A percentile compares a stretch with the other conserved stretches of the same genome.
These are phyloP conservation scores for Aspergillus ustus DNA, from an alignment of 2,329 filamentous ascomycete genomes.

Conservation along the genomic window DNA sequence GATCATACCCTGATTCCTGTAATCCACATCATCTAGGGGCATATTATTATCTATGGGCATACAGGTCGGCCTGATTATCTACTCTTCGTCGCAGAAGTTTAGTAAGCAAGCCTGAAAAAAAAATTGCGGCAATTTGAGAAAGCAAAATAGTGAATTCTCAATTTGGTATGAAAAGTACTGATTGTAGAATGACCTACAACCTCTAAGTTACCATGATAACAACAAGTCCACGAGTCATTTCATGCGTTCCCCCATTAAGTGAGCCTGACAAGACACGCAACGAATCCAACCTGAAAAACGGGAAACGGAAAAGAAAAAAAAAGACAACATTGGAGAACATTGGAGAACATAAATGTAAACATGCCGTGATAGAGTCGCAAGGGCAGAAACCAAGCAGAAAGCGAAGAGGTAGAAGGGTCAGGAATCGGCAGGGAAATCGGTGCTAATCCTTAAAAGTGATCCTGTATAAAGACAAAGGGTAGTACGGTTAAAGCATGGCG, in stretches of 20 bases:
- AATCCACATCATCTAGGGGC: no score
- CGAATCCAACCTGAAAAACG: slow-evolving; percentile 38
- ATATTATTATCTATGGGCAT: no score
- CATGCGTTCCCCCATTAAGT: slow-evolving; percentile 43
- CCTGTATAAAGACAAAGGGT: slow-evolving; percentile 32
- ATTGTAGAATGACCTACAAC: slow-evolving; percentile 12
- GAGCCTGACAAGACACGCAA: slow-evolving; percentile 36
- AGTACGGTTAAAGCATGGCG: slow-evolving; percentile 40
- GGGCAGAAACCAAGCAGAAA: slow-evolving; percentile 27
- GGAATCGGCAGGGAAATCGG: slow-evolving; percentile 21
- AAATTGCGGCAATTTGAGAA: neutral
- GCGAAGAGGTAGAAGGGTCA: slow-evolving; percentile 21
- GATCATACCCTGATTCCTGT: neutral
- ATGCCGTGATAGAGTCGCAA: slow-evolving; percentile 25
- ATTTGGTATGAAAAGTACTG: slow-evolving; percentile 5
- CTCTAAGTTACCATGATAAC: slow-evolving; percentile 17
- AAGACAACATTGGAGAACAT: slow-evolving; percentile 23
- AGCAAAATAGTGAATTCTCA: neutral
- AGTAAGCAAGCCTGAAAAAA: neutral
- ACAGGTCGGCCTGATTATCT: no score
- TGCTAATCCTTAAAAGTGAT: slow-evolving; percentile 31
- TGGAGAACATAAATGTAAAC: slow-evolving; percentile 23
- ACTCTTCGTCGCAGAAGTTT: no score
- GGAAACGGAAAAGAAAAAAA: slow-evolving; percentile 23
- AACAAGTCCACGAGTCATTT: slow-evolving; percentile 24